Base-by-base conservation (phyloP, 1,139 yeast species). In the Candida labiduridarum region DNA sequence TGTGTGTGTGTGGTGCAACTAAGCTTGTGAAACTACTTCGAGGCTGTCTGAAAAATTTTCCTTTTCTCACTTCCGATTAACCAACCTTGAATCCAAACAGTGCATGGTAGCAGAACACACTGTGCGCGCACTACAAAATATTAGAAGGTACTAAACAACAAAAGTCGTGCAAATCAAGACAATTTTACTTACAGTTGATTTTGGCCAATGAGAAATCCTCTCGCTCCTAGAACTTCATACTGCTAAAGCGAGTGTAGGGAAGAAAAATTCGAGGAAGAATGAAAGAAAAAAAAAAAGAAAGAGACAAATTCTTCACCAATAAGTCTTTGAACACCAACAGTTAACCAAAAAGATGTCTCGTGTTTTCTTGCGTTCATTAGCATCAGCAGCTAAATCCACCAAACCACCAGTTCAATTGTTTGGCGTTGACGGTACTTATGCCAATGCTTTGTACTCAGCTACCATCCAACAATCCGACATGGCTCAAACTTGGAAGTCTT, bases 341-440 rank as follows among this genome's bases (percentile, higher is more conserved):
- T 44, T 29, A 27, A 27, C 14, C 29, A 35, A 22, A 22, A 51
- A 48, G 53, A 46, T 49, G 34, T 76, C 85, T 63, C 87, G 89
- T 79, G 78, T 80, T 63, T 84, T 85, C 71, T 68, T 78, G 69
- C 87, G 94, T 77, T 74, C 87, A 54, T 72, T 89, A 78, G 88
- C 90, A 59, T 74, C 89, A 53, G 80, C 88, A 60, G 69, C 82
- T 62, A 78, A 79, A 65, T 63, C 79, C 52, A 80, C 82, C 64
- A 85, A 85, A 72, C 95, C 96, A 54, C 98, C 98, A 53, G 87
- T 92, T 58, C 97, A 91, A 80, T 83, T 94, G 71, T 92, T 83
- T 66, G 99, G 99, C 58, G 77, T 94, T 60, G 97, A 92, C 62
- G 99, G 98, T 68, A 91, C 98, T 57, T 94, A 94, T 71, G 99